These are phyloP conservation scores for Daedaleopsis sinensis DNA, from an alignment of 768 basidiomycete genomes.

Conservation along the genomic window DNA sequence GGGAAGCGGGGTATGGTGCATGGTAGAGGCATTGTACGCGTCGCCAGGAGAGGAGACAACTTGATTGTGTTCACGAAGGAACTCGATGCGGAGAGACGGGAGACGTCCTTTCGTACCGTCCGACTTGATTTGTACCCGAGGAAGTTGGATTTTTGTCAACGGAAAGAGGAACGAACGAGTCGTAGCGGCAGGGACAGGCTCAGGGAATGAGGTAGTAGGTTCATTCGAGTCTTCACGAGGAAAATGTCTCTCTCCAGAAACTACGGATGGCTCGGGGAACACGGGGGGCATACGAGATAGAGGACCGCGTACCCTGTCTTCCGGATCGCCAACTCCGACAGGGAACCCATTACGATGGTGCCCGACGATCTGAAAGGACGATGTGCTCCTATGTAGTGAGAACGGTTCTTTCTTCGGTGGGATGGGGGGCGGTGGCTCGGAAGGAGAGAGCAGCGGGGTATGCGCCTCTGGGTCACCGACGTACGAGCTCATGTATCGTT, in stretches of 20 bases:
- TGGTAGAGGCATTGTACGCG: neutral
- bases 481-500: slow-evolving; percentile 12
- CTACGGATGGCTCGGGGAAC: slow-evolving; percentile 1
- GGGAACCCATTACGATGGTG: neutral
- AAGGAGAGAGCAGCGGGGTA: slow-evolving; percentile 3
- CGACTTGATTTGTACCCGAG: slow-evolving; percentile 1
- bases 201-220: neutral
- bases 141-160: slow-evolving; percentile 5
- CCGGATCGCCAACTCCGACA: slow-evolving; percentile 6
- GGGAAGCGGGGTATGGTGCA: neutral
- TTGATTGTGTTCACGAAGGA: slow-evolving; percentile 13
- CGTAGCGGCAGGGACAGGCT: neutral
- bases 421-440: neutral
- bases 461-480: slow-evolving; percentile 12
- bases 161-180: neutral
- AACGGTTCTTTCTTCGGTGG: slow-evolving; percentile 11
- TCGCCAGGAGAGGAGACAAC: slow-evolving; percentile 7
- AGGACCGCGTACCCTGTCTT: slow-evolving; percentile 2
- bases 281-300: slow-evolving; percentile 9
- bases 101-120: slow-evolving; percentile 8
- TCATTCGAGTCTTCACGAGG: neutral
- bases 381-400: neutral
- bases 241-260: neutral
- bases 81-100: slow-evolving; percentile 16
- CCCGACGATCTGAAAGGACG: neutral